Conservation (phyloP, 148 eudicot species). For the Vaccinium macrocarpon region DNA sequence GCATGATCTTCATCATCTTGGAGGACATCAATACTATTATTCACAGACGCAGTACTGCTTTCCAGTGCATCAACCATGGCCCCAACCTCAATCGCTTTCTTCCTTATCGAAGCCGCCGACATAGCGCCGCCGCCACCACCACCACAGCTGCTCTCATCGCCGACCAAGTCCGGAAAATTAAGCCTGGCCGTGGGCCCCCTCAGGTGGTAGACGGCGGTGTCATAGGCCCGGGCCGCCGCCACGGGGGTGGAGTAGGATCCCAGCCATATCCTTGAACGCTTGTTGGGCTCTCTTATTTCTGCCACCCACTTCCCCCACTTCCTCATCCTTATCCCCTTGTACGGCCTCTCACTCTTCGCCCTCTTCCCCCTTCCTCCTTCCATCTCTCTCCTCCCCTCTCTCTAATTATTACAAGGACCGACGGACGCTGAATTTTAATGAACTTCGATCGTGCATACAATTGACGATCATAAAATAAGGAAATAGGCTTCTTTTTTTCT, state of each 20-base stretch:
- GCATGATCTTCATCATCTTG: not conserved
- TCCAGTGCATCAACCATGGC: conserved; percentile 78
- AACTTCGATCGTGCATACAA: no score
- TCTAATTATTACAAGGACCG: not conserved
- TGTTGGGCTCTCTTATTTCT: conserved; percentile 89
- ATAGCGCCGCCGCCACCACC: conserved; percentile 32
- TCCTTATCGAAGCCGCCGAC: conserved; percentile 61
- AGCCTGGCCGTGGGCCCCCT: conserved; percentile 75
- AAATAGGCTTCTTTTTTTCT: no score
- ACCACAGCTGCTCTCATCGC: conserved; percentile 21
- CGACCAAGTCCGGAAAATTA: conserved; percentile 69
- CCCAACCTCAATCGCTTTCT: conserved; percentile 87
- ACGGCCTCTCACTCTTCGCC: conserved; percentile 57
- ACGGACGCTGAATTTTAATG: not conserved
- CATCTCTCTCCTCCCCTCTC: conserved; percentile 7
- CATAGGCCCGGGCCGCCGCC: conserved; percentile 91
- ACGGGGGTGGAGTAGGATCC: conserved; percentile 79
- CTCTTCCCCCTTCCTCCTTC: conserved; percentile 39
- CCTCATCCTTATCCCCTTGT: conserved; percentile 90
- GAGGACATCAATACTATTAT: not conserved
- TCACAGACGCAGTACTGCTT: conserved; percentile 5
- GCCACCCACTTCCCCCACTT: conserved; percentile 99
- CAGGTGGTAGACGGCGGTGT: conserved; percentile 81
- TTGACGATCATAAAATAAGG: no score
- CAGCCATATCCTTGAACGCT: conserved; percentile 84